Evolutionary conservation across 768 basidiomycete genomes (phyloP).

Genomic region (Pulveroboletus sp.): DNA sequence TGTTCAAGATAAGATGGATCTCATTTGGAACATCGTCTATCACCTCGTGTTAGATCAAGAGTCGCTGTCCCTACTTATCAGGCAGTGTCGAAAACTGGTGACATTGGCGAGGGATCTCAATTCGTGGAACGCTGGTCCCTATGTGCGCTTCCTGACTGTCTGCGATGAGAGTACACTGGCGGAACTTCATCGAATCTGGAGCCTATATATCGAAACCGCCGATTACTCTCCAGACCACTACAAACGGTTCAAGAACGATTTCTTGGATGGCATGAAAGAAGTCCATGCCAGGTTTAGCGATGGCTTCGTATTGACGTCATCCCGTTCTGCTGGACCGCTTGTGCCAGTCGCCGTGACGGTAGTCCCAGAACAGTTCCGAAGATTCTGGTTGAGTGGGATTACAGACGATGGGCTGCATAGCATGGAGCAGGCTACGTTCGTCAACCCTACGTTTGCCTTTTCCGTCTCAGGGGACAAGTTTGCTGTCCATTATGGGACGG

Average conservation of each 20-base stretch:
- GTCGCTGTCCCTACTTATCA: conserved; percentile 23
- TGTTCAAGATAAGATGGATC: conserved; percentile 12
- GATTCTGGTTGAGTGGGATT: conserved; percentile 25
- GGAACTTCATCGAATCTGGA: conserved; percentile 23
- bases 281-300: neutral
- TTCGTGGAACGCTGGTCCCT: conserved; percentile 27
- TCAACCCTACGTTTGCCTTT: conserved; percentile 32
- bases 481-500: conserved; percentile 29
- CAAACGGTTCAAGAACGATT: conserved; percentile 15
- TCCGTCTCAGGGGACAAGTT: conserved; percentile 22
- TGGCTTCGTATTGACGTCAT: conserved; percentile 4
- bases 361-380: conserved; percentile 19
- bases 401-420: conserved; percentile 24
- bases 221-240: conserved; percentile 10
- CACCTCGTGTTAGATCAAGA: conserved; percentile 25
- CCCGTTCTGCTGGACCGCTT: conserved; percentile 30
- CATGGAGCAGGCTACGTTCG: conserved; percentile 9
- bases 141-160: conserved; percentile 21
- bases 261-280: conserved; percentile 21
- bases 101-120: conserved; percentile 13
- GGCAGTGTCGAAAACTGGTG: conserved; percentile 27
- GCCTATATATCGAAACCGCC: conserved; percentile 11
- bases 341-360: conserved; percentile 5
- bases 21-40: conserved; percentile 33
- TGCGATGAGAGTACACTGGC: conserved; percentile 25